A percentile compares a stretch with the other conserved stretches of the same genome.
Evolutionary conservation across 2,329 filamentous ascomycete genomes (phyloP).

Genomic region (Rhynchosporium secalis): DNA sequence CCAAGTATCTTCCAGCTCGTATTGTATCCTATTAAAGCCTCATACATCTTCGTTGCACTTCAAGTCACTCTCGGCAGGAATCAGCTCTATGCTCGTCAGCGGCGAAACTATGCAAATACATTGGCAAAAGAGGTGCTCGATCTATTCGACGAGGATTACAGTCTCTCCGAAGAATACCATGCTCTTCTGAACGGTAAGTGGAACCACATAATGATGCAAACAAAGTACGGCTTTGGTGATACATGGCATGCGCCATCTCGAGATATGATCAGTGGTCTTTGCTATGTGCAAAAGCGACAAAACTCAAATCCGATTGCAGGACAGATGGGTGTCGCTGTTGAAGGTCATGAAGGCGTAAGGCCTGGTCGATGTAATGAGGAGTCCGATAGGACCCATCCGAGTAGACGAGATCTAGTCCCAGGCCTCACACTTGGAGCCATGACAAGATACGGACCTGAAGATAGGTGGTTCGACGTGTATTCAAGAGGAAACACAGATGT

Average conservation of each 20-base stretch:
- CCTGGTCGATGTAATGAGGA: constrained; percentile 52
- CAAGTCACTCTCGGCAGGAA: constrained; percentile 51
- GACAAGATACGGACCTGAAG: constrained; percentile 54
- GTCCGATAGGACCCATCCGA: constrained; percentile 51
- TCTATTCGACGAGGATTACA: constrained; percentile 54
- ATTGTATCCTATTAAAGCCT: constrained; percentile 58
- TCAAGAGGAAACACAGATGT: constrained; percentile 53
- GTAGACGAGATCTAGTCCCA: constrained; percentile 38
- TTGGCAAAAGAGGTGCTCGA: constrained; percentile 53
- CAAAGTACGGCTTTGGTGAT: constrained; percentile 52
- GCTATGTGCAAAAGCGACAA: constrained; percentile 57
- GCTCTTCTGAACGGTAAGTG: constrained; percentile 58
- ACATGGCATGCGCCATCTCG: constrained; percentile 70
- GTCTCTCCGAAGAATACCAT: constrained; percentile 56
- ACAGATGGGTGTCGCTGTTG: constrained; percentile 50
- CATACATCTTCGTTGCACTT: constrained; percentile 53
- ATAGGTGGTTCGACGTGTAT: constrained; percentile 62
- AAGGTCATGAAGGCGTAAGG: constrained; percentile 41
- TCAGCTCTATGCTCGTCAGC: constrained; percentile 54
- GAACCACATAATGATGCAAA: constrained; percentile 59
- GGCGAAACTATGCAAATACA: constrained; percentile 54
- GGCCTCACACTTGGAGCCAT: constrained; percentile 43
- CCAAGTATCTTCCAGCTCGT: constrained; percentile 62
- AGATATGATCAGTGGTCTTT: constrained; percentile 60
- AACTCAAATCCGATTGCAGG: constrained; percentile 49